These are phyloP conservation scores for Ilex asprella DNA, from an alignment of 257 asterid species.

Conservation along the genomic window DNA sequence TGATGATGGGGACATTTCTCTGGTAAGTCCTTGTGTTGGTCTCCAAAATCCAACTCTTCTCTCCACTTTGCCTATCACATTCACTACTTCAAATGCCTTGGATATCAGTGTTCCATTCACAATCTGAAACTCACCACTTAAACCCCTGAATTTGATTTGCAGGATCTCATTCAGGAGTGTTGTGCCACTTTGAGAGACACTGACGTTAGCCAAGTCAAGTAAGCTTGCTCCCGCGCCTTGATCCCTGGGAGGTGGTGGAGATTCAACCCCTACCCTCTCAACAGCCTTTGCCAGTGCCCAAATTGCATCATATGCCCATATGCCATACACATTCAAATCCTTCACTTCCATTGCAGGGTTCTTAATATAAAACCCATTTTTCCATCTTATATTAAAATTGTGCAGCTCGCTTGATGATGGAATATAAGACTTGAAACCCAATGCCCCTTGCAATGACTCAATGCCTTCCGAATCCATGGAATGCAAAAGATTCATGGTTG, in stretches of 20 bases:
- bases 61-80: conserved; percentile 30
- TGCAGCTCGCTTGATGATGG: conserved; percentile 21
- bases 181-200: conserved; percentile 12
- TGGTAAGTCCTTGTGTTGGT: conserved; percentile 18
- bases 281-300: conserved; percentile 33
- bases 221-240: conserved; percentile 2
- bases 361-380: conserved; percentile 14
- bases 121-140: conserved; percentile 23
- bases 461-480: conserved; percentile 18
- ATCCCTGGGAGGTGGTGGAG: not conserved
- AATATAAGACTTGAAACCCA: conserved; percentile 32
- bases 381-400: conserved; percentile 25
- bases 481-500: conserved; percentile 27
- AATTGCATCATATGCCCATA: conserved; percentile 38
- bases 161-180: conserved; percentile 16
- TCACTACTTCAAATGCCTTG: conserved; percentile 26
- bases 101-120: conserved; percentile 19
- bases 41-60: conserved; percentile 41
- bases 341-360: conserved; percentile 11
- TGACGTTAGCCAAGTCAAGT: conserved; percentile 5
- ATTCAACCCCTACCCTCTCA: conserved; percentile 11
- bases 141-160: conserved; percentile 16
- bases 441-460: conserved; percentile 30
- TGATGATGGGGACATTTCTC: conserved; percentile 5
- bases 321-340: conserved; percentile 20